Conservation (phyloP, 768 basidiomycete species). For the Pisolithus orientalis region DNA sequence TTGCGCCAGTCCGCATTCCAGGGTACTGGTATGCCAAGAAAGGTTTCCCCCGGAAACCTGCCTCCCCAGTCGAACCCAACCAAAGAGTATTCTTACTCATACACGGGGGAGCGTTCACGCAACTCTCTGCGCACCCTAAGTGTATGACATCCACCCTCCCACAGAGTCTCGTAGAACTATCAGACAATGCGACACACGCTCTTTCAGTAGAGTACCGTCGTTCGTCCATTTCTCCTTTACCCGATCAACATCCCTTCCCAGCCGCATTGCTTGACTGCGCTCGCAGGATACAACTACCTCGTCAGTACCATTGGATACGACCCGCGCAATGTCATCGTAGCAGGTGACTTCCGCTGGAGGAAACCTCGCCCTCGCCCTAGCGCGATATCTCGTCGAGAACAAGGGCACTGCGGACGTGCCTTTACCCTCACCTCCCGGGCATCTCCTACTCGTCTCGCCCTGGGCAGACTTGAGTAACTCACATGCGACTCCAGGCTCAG, state of each 20-base stretch:
- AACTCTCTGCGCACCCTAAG: neutral
- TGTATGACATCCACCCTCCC: neutral
- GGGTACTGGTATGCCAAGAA: constrained; percentile 22
- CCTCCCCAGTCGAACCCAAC: neutral
- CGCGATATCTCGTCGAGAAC: constrained; percentile 11
- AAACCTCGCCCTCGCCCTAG: constrained; percentile 24
- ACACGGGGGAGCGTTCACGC: constrained; percentile 2
- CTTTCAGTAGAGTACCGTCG: constrained; percentile 28
- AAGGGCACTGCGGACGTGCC: neutral
- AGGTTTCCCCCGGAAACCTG: constrained; percentile 2
- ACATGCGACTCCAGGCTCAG: neutral
- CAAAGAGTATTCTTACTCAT: neutral
- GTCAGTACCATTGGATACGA: constrained; percentile 21
- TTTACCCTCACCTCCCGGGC: constrained; percentile 4
- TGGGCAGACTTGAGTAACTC: constrained; percentile 1
- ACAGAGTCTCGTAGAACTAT: constrained; percentile 1
- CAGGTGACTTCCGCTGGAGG: constrained; percentile 37
- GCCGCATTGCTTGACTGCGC: constrained; percentile 32
- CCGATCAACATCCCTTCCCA: constrained; percentile 26
- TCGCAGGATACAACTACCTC: constrained; percentile 32
- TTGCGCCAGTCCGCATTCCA: constrained; percentile 17
- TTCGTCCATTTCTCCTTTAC: constrained; percentile 15
- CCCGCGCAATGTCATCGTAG: constrained; percentile 27
- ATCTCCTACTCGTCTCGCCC: constrained; percentile 6
- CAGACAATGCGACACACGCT: constrained; percentile 1